A percentile compares a stretch with the other conserved stretches of the same genome.
Evolutionary conservation across 495 filamentous ascomycete species (phyloP).

Genomic region (Glonium stellatum): DNA sequence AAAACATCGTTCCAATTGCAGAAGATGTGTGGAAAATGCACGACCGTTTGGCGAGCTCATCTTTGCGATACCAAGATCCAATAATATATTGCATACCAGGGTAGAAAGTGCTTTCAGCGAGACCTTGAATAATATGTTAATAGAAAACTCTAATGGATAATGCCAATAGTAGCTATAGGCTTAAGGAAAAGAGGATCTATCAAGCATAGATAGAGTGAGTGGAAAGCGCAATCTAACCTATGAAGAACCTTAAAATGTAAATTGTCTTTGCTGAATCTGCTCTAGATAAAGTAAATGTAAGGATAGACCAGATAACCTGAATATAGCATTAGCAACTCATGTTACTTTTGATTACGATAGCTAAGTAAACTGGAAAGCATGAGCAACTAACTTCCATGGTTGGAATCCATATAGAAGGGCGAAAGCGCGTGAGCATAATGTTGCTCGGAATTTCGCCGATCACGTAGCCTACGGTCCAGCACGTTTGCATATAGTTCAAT

Average conservation of each 20-base stretch:
- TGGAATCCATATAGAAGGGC: constrained; percentile 55
- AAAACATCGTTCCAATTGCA: constrained; percentile 38
- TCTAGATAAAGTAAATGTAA: constrained; percentile 17
- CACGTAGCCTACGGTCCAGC: constrained; percentile 59
- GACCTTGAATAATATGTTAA: constrained; percentile 34
- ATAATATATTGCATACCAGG: constrained; percentile 45
- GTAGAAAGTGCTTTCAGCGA: constrained; percentile 44
- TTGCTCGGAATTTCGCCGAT: constrained; percentile 57
- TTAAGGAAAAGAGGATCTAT: too few relatives aligned
- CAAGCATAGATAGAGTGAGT: too few relatives aligned
- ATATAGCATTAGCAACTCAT: too few relatives aligned
- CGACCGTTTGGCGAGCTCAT: constrained; percentile 52
- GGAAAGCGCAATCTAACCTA: not conserved
- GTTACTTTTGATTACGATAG: not conserved
- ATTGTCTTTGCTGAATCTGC: constrained; percentile 1
- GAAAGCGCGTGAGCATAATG: constrained; percentile 48
- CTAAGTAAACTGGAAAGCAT: not conserved
- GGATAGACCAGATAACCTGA: constrained; percentile 18
- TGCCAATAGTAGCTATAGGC: too few relatives aligned
- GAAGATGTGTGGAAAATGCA: constrained; percentile 56
- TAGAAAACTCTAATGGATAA: too few relatives aligned
- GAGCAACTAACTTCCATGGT: constrained; percentile 26
- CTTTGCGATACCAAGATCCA: constrained; percentile 47
- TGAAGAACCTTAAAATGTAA: constrained; percentile 16
- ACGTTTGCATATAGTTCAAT: constrained; percentile 36